These are phyloP conservation scores for Mitragyna speciosa DNA, from an alignment of 257 asterid genomes.

Conservation along the genomic window DNA sequence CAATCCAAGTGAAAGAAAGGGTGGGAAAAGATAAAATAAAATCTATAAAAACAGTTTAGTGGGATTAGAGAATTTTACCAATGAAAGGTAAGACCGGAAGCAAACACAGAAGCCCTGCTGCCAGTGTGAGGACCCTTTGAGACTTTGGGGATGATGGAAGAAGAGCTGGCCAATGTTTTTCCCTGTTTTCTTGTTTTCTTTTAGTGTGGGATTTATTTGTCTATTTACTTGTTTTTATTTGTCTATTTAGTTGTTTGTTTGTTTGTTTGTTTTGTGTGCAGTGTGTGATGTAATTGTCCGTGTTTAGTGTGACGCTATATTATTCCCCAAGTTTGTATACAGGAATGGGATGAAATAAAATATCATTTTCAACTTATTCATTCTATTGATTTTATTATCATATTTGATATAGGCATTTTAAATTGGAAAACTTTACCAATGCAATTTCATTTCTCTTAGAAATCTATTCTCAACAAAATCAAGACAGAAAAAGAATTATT, in stretches of 20 bases:
- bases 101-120: constrained; percentile 3
- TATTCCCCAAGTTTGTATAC: too few species aligned
- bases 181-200: not conserved
- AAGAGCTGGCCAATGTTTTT: not conserved
- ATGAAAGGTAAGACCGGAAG: not conserved
- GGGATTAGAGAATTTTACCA: constrained; percentile 5
- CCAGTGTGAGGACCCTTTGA: not conserved
- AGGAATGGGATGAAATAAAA: too few species aligned
- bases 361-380: too few species aligned
- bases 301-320: too few species aligned
- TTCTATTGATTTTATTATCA: too few species aligned
- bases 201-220: not conserved
- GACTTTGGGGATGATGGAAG: not conserved
- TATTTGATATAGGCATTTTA: too few species aligned
- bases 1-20: not conserved
- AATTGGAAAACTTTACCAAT: too few species aligned
- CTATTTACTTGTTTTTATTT: not conserved
- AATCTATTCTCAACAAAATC: too few species aligned
- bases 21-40: not conserved
- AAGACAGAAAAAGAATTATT: too few species aligned
- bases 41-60: not conserved
- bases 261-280: not conserved
- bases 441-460: too few species aligned
- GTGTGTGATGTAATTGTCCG: not conserved
- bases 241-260: too few species aligned